Evolutionary conservation across 306 rosid genomes (phyloP).

Genomic region (Castanea crenata): DNA sequence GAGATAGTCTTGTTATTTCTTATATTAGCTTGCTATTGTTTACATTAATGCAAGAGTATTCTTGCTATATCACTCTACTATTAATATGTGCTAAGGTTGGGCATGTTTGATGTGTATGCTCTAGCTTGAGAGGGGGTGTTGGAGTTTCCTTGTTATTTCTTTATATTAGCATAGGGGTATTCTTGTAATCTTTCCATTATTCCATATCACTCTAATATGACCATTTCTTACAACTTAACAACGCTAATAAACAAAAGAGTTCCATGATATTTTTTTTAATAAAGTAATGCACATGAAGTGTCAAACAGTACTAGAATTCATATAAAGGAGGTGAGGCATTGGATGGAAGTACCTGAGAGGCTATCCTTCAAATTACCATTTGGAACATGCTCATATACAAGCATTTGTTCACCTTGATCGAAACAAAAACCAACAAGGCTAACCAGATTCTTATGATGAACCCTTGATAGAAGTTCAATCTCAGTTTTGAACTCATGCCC

Average conservation of each 20-base stretch:
- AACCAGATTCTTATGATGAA: conserved; percentile 56
- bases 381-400: conserved; percentile 44
- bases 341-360: conserved; percentile 34
- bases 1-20: no score
- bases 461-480: conserved; percentile 60
- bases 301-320: neutral
- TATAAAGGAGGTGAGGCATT: neutral
- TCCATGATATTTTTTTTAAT: neutral
- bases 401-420: conserved; percentile 55
- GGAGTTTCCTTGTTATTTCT: no score
- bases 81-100: no score
- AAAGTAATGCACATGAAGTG: neutral
- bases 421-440: conserved; percentile 54
- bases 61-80: no score
- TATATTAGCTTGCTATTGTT: no score
- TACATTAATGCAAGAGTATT: no score
- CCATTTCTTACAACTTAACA: no score
- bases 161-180: no score
- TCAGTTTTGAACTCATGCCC: conserved; percentile 45
- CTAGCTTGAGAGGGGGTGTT: no score
- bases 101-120: no score
- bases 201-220: no score
- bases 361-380: conserved; percentile 43
- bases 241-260: neutral
- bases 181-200: no score